Conservation (phyloP, 2,329 filamentous ascomycete genomes). For the Penicillium paneum region DNA sequence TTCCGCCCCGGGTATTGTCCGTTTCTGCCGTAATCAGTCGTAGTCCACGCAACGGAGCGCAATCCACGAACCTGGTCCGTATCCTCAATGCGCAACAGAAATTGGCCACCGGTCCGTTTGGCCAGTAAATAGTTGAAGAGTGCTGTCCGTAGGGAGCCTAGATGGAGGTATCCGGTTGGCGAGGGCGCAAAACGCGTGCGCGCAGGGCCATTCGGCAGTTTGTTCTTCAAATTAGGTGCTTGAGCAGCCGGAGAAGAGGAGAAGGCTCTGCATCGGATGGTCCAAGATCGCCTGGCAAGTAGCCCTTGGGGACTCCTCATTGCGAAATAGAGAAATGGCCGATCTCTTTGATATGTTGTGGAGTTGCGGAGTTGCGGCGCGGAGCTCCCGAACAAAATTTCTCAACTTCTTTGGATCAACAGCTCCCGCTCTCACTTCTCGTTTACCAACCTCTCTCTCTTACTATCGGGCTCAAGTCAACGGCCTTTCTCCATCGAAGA, state of each 20-base stretch:
- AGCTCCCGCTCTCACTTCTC: conserved; percentile 2
- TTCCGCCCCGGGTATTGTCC: conserved; percentile 78
- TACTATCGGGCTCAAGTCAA: not conserved
- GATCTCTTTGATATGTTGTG: conserved; percentile 10
- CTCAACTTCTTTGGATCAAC: conserved; percentile 10
- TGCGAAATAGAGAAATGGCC: not conserved
- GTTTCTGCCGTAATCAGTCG: conserved; percentile 58
- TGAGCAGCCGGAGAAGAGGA: conserved; percentile 30
- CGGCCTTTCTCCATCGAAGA: not conserved
- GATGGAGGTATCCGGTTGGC: conserved; percentile 87
- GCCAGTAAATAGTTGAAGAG: conserved; percentile 96
- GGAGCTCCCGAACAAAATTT: conserved; percentile 26
- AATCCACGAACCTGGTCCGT: conserved; percentile 73
- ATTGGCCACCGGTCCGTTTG: conserved; percentile 81
- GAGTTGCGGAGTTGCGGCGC: conserved; percentile 22
- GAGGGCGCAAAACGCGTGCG: conserved; percentile 92
- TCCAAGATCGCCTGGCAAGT: conserved; percentile 34
- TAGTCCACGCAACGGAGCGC: not conserved
- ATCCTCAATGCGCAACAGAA: conserved; percentile 88
- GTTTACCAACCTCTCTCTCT: conserved; percentile 9
- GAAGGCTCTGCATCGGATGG: conserved; percentile 33
- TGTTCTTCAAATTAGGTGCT: conserved; percentile 33
- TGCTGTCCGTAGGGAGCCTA: conserved; percentile 87
- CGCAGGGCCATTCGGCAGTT: conserved; percentile 55
- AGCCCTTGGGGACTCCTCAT: conserved; percentile 33